These are phyloP conservation scores for Umbelopsis ramanniana DNA, from an alignment of 192 early-diverging fungal species.

Conservation along the genomic window DNA sequence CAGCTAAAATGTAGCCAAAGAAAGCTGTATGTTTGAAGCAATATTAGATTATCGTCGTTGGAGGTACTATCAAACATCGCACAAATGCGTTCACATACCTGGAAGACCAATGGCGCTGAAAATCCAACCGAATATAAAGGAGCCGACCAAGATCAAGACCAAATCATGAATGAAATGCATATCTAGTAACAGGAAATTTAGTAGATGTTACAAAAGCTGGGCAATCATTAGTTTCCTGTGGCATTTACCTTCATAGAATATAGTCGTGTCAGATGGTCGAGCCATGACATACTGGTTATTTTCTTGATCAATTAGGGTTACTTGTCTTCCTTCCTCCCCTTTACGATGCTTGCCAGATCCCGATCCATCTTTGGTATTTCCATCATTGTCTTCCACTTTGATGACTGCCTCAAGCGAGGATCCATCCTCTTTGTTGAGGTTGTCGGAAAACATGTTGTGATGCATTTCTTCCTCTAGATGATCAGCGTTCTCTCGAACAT, in stretches of 20 bases:
- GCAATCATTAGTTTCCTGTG: neutral
- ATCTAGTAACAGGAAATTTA: constrained; percentile 29
- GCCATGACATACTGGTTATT: constrained; percentile 62
- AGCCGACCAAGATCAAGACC: constrained; percentile 46
- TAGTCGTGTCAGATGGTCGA: constrained; percentile 46
- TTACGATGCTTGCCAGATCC: constrained; percentile 27
- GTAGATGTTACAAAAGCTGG: too few relatives aligned
- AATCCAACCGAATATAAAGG: constrained; percentile 46
- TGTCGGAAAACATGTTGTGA: constrained; percentile 34
- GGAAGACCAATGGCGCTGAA: constrained; percentile 43
- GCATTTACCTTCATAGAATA: constrained; percentile 47
- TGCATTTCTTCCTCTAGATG: constrained; percentile 46
- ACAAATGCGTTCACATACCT: constrained; percentile 26
- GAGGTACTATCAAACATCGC: neutral
- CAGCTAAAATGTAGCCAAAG: constrained; percentile 63
- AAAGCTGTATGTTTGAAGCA: constrained; percentile 43
- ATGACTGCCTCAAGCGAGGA: constrained; percentile 47
- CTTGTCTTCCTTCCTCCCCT: constrained; percentile 26
- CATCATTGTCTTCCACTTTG: constrained; percentile 43
- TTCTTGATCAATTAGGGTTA: constrained; percentile 54
- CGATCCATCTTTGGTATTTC: constrained; percentile 3
- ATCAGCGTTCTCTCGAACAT: constrained; percentile 48
- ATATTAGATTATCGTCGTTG: neutral
- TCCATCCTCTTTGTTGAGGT: constrained; percentile 19
- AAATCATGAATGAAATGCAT: constrained; percentile 47